Percentiles rank a stretch among this genome's conserved stretches.
These are phyloP conservation scores for Talaromyces sp. DNA, from an alignment of 2,329 filamentous ascomycete species.

Conservation along the genomic window DNA sequence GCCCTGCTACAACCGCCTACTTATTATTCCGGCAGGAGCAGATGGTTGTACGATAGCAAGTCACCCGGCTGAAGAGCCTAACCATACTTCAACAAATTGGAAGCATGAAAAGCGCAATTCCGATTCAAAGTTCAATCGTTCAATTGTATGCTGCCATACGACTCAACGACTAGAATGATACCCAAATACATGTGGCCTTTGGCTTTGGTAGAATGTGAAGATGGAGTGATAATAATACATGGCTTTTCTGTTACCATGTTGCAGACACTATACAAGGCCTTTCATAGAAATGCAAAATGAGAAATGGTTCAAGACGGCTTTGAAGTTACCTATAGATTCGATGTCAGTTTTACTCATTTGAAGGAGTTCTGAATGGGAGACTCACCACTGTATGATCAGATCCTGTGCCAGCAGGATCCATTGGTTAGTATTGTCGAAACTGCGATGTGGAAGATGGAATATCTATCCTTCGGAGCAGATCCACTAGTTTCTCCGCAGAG, in stretches of 20 bases:
- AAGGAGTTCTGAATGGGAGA: background rate
- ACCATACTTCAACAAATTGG: no score
- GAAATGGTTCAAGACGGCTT: slow-evolving; percentile 1
- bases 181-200: background rate
- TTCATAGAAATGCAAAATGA: slow-evolving; percentile 4
- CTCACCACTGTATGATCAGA: slow-evolving; percentile 37
- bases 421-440: slow-evolving; percentile 32
- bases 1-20: no score
- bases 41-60: no score
- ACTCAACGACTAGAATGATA: background rate
- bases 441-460: slow-evolving; percentile 56
- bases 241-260: background rate
- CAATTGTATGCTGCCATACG: background rate
- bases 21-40: no score
- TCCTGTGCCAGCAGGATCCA: slow-evolving; percentile 29
- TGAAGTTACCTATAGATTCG: background rate
- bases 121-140: background rate
- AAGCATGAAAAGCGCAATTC: background rate
- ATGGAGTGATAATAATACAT: background rate
- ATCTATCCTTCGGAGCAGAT: slow-evolving; percentile 65
- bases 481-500: slow-evolving; percentile 67
- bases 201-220: background rate
- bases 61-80: no score
- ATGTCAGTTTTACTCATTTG: background rate
- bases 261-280: slow-evolving; percentile 2